Base-by-base conservation (phyloP, 2,329 filamentous ascomycete species). In the Verticillium dahliae region DNA sequence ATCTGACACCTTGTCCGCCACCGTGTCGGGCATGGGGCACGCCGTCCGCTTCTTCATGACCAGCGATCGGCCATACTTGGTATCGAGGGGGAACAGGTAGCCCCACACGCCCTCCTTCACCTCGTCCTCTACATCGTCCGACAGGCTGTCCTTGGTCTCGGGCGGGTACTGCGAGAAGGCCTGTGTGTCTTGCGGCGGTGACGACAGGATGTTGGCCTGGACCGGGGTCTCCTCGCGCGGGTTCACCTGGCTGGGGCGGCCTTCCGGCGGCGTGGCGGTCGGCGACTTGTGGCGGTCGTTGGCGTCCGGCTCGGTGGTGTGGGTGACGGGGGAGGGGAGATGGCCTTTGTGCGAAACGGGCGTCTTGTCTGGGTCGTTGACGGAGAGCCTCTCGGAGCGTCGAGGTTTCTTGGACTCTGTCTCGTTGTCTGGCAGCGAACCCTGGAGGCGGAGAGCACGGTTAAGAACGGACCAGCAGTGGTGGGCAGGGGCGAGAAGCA, bases 31-130 rank as follows among this genome's bases (percentile, higher is more conserved):
- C 14, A 85, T 73, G 0, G 89, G 86, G 71, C 92, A 97, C 39
- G 85, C 82, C 62, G 82, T 84, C 61, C 93, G 84, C 69, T 86
- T 91, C 75, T 85, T 89, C 73, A 99, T 74, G 7, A 96, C 90
- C 27, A 85, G 70, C 56, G 76, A 96, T 75, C 73, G 90, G 77
- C 75, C 86, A 60, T 89, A 87, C 65, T 84, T 85, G 59, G 84
- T 82, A 70, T 94, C 88, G 31, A 97, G 78, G 1, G 94, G 92
- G 60, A 97, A 85, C 5, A 99, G 80, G 70, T 98, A 99, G 13
- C 96, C 96, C 95, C 95, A 99, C 1, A 98, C 92, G 9, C 92
- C 92, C 72, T 96, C 90, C 56, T 85, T 82, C 64, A 80, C 85
- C 76, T 97, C 92, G 71, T 97, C 90, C 65, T 93, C 85, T 4